These are phyloP conservation scores for Gonapodya prolifera DNA, from an alignment of 192 early-diverging fungal genomes.

Conservation along the genomic window DNA sequence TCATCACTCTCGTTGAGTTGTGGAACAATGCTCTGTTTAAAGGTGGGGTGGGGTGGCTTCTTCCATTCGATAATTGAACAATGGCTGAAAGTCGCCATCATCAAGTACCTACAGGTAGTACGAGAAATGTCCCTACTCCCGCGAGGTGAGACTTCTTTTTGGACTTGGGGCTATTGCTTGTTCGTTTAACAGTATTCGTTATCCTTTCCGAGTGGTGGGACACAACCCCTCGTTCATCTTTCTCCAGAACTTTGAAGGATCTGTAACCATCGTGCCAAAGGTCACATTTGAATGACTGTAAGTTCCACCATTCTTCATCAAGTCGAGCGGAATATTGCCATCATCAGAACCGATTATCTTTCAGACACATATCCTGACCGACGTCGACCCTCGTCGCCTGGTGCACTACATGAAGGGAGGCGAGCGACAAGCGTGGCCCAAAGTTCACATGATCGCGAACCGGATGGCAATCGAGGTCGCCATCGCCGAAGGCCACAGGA, in stretches of 20 bases:
- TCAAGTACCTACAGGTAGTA: conserved; percentile 71
- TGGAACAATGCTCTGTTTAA: background rate
- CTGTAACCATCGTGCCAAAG: conserved; percentile 62
- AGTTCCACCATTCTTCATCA: background rate
- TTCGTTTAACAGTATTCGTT: too few relatives aligned
- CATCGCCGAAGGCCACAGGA: too few relatives aligned
- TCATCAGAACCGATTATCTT: background rate
- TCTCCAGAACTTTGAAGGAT: conserved; percentile 85
- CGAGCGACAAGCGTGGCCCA: conserved; percentile 55
- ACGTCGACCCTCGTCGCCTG: conserved; percentile 46
- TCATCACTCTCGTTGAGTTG: background rate
- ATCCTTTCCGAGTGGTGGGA: too few relatives aligned
- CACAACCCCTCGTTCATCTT: conserved; percentile 74
- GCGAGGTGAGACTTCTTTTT: too few relatives aligned
- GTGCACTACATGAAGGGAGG: conserved; percentile 44
- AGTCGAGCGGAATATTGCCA: too few relatives aligned
- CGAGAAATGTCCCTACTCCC: conserved; percentile 72
- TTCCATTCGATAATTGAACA: conserved; percentile 64
- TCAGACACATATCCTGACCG: conserved; percentile 30
- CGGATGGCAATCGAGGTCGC: conserved; percentile 62
- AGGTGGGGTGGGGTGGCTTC: conserved; percentile 74
- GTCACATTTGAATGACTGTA: background rate
- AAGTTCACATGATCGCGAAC: conserved; percentile 61
- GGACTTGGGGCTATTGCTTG: too few relatives aligned
- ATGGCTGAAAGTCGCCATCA: conserved; percentile 68